Percentiles rank a stretch among this genome's conserved stretches.
Evolutionary conservation across 176 grass and related monocot genomes (phyloP).

Genomic region (Musa beccarii): DNA sequence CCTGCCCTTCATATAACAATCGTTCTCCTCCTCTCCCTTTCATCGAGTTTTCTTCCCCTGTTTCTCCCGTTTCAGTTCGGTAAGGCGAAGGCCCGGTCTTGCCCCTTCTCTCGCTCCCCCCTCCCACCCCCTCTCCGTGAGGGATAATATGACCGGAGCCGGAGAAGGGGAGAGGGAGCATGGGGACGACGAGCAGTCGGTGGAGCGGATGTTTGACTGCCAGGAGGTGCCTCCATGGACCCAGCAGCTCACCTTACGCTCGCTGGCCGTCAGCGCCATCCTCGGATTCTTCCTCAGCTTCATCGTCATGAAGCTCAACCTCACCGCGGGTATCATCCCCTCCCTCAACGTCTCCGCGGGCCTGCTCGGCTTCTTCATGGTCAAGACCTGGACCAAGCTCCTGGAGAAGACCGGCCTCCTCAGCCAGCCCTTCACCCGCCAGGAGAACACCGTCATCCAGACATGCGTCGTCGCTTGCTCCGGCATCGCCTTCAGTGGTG

Average conservation of each 20-base stretch:
- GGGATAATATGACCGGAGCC: no score
- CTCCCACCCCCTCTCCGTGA: no score
- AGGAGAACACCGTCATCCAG: constrained; percentile 34
- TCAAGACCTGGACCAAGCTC: constrained; percentile 54
- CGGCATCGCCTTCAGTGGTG: constrained; percentile 49
- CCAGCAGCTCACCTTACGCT: constrained; percentile 54
- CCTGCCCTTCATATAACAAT: no score
- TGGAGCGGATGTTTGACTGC: constrained; percentile 52
- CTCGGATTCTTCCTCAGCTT: constrained; percentile 66
- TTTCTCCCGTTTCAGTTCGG: no score
- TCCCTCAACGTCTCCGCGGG: constrained; percentile 58
- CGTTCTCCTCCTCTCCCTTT: no score
- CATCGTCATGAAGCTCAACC: constrained; percentile 89
- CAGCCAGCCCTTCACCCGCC: constrained; percentile 23
- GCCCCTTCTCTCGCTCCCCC: no score
- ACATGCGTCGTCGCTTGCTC: constrained; percentile 41
- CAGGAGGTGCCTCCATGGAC: constrained; percentile 47
- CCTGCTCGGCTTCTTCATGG: constrained; percentile 61
- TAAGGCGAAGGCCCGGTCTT: no score
- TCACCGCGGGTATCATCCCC: constrained; percentile 54
- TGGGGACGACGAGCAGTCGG: constrained; percentile 29
- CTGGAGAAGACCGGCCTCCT: constrained; percentile 43
- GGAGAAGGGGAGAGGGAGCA: constrained; percentile 8
- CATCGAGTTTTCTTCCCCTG: no score
- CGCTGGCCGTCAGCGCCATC: constrained; percentile 44